Evolutionary conservation across 805 yeast genomes (phyloP), one percentile per base, ranked within the genome.

Genomic region (Cyberlindnera amylophila): DNA sequence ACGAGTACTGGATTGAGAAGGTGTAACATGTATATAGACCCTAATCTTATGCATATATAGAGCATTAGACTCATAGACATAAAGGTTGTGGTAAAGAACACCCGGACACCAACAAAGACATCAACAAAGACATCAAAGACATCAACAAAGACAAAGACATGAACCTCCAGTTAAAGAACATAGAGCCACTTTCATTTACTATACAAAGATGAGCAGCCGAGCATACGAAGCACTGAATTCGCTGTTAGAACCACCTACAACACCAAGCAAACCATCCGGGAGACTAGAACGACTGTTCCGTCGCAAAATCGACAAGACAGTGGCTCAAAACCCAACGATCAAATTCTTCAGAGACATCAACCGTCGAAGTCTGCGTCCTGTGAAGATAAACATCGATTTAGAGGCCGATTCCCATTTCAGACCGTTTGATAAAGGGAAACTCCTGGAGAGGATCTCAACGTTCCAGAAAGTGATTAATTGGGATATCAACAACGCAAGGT

Each of bases 401-500:
- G n/a, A 11, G 17, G 11, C 18, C 19, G 16, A 16, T n/a, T n/a
- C 38, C 7, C 16, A 34, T 7, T 47, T 26, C 23, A 27, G 31
- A 16, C 78, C 79, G 0, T 71, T 56, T 45, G 64, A 64, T 26
- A 50, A 67, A 14, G 49, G 49, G 1, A 45, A 47, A 17, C 61
- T 79, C 4, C 47, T 72, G 10, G 55, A 58, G 4, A 56, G 84
- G 34, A 58, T 79, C 17, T 42, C 55, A 14, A 65, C 79, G 1
- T 79, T 63, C 52, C 50, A 46, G 23, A 66, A 64, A 8, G 63
- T 71, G 2, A 51, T 71, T 29, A 72, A 72, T 52, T 79, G 83
- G 83, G 57, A 62, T 13, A 50, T 75, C 12, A 52, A 53, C 3
- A 54, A 53, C 36, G 28, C 34, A 3, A 14, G 27, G 9, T 54